These are phyloP conservation scores for Colletotrichum costaricense DNA, from an alignment of 2,329 filamentous ascomycete genomes.

Conservation along the genomic window DNA sequence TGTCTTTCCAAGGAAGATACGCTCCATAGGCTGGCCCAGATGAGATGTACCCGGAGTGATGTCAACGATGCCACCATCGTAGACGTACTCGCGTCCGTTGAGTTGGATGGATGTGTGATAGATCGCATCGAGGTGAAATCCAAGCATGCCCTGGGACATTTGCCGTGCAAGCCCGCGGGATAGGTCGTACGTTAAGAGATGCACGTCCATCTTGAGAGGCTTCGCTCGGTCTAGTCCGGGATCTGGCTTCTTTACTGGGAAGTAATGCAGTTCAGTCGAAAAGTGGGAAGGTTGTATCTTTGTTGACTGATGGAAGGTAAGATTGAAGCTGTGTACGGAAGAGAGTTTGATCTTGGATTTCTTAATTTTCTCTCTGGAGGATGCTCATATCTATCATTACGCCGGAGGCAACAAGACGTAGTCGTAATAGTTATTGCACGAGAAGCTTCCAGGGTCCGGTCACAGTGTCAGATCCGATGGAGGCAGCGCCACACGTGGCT, in stretches of 20 bases:
- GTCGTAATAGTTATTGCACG: constrained; percentile 24
- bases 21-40: constrained; percentile 85
- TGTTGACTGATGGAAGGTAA: neutral
- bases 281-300: neutral
- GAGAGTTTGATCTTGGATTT: neutral
- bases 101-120: constrained; percentile 95
- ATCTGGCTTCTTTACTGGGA: neutral
- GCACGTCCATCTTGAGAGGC: constrained; percentile 72
- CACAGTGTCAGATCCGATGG: constrained; percentile 14
- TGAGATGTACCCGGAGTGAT: constrained; percentile 86
- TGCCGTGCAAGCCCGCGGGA: constrained; percentile 70
- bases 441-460: constrained; percentile 30
- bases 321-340: neutral
- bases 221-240: neutral
- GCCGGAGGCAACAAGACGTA: constrained; percentile 23
- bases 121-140: constrained; percentile 83
- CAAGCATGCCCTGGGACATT: constrained; percentile 64
- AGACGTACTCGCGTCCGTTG: constrained; percentile 88
- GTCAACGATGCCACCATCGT: constrained; percentile 87
- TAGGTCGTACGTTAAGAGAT: constrained; percentile 83
- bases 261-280: neutral
- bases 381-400: neutral
- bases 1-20: constrained; percentile 79
- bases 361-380: neutral
- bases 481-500: constrained; percentile 25